Evolutionary conservation across 176 grass and related monocot species (phyloP), one percentile per base, ranked within the genome.

Genomic region (Avena eriantha): DNA sequence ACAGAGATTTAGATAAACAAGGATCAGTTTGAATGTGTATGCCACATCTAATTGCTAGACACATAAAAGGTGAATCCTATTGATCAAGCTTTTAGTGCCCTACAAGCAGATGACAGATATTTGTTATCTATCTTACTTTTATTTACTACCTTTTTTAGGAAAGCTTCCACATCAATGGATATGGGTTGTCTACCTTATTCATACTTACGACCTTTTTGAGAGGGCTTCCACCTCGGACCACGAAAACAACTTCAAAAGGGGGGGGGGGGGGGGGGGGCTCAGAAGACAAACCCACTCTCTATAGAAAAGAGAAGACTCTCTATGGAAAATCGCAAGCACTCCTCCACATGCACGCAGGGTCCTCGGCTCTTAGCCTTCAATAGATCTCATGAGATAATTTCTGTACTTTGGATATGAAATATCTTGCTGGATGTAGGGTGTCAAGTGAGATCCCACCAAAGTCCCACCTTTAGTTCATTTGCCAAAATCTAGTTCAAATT

Each of bases 1-100:
- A 45, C 26, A 24, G 15, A 41, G 41, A 80, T 75, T 75, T 80
- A 36, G 16, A 67, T 35, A 73, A 55, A 67, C 23, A 66, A 46
- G 54, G 34, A 54, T 60, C 54, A 73, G 35, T 46, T 73, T 24
- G 53, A 72, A 58, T 10, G 4, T 59, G 26, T 13, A 59, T 83
- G 68, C 51, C 21, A 12, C 57, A 43, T 50, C 61, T 79, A 72
- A 66, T 85, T 60, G 53, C 82, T 67, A 80, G 68, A 73, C 69
- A 53, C 24, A 67, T 59, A 33, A 73, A 65, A 79, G 71, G 41
- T 9, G 61, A n/a, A 35, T 35, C 61, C 31, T 67, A 69, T 31
- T 56, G 17, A 26, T 79, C 21, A 33, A 53, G 29, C 41, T 88
- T 79, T 83, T 33, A 79, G 10, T 57, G 75, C 87, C 60, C 41